Percentiles rank a stretch among this genome's conserved stretches.
phyloP scores from a whole-genome alignment of 2,329 filamentous ascomycete genomes.

The Colletotrichum sansevieriae region DNA sequence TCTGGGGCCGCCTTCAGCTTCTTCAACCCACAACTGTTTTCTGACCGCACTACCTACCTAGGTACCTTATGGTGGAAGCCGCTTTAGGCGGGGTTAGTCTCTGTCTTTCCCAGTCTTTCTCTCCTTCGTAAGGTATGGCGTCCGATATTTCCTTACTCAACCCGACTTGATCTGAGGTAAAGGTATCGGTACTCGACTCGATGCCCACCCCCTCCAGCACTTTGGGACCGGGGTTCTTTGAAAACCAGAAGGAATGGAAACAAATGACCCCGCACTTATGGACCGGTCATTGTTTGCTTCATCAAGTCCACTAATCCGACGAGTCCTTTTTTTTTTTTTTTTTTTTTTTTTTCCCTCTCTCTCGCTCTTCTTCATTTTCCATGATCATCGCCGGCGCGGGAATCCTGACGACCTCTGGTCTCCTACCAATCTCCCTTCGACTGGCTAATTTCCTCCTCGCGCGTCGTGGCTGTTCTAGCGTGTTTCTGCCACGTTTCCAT shows the following conservation, averaged over 20 bases:
- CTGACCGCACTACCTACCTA: neutral
- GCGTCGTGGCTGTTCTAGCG: conserved; percentile 29
- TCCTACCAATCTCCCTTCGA: conserved; percentile 1
- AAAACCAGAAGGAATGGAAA: conserved; percentile 1
- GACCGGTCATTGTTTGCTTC: conserved; percentile 26
- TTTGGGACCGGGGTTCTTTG: conserved; percentile 42
- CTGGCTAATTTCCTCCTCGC: conserved; percentile 9
- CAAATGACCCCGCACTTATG: conserved; percentile 21
- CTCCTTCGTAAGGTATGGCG: conserved; percentile 17
- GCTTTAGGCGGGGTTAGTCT: conserved; percentile 1
- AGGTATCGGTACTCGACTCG: neutral
- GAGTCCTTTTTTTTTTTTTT: neutral
- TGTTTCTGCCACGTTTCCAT: conserved; percentile 21
- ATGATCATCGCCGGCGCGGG: neutral
- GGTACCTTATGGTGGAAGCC: too few relatives aligned
- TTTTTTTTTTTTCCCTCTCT: too few relatives aligned
- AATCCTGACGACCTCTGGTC: too few relatives aligned
- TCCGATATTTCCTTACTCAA: conserved; percentile 10
- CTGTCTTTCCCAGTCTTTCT: neutral
- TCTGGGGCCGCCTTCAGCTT: conserved; percentile 42
- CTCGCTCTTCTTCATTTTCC: too few relatives aligned
- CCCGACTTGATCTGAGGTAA: neutral
- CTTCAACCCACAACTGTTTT: conserved; percentile 35
- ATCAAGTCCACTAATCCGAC: conserved; percentile 1
- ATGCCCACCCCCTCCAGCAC: conserved; percentile 34